Percentiles rank a stretch among this genome's conserved stretches.
phyloP scores from a whole-genome alignment of 352 stramenopile species.

The Lagenidium giganteum region DNA sequence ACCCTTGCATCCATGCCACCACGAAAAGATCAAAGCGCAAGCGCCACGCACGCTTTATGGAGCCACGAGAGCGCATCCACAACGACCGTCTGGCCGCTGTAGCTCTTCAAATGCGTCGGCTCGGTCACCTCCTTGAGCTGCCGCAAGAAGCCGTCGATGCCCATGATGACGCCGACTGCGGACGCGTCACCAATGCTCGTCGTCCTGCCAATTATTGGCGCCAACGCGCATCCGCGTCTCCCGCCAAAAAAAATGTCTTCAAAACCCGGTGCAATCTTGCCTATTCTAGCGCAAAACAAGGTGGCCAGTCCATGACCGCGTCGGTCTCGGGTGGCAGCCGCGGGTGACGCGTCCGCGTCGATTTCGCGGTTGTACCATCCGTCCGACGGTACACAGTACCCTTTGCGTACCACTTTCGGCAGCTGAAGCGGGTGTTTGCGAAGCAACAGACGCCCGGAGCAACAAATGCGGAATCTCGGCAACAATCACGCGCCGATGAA shows the following conservation, averaged over 20 bases:
- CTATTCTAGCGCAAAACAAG: no score
- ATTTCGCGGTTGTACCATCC: constrained; percentile 2
- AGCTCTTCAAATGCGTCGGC: constrained; percentile 43
- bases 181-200: no score
- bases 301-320: no score
- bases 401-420: neutral
- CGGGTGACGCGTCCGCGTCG: constrained; percentile 8
- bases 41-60: constrained; percentile 61
- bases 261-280: no score
- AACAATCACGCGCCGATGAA: no score
- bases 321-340: no score
- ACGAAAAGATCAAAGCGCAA: neutral
- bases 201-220: no score
- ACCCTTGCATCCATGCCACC: neutral
- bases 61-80: constrained; percentile 78
- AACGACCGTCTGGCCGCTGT: constrained; percentile 47
- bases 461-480: no score
- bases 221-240: constrained; percentile 7
- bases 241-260: constrained; percentile 19
- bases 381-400: constrained; percentile 7
- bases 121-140: constrained; percentile 51
- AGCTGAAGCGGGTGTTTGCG: no score
- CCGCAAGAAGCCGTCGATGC: constrained; percentile 61
- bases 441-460: no score
- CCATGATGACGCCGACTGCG: no score